Percentiles rank a stretch among this genome's conserved stretches.
phyloP scores from a whole-genome alignment of 805 yeast genomes.

The Zygosaccharomyces bailii region DNA sequence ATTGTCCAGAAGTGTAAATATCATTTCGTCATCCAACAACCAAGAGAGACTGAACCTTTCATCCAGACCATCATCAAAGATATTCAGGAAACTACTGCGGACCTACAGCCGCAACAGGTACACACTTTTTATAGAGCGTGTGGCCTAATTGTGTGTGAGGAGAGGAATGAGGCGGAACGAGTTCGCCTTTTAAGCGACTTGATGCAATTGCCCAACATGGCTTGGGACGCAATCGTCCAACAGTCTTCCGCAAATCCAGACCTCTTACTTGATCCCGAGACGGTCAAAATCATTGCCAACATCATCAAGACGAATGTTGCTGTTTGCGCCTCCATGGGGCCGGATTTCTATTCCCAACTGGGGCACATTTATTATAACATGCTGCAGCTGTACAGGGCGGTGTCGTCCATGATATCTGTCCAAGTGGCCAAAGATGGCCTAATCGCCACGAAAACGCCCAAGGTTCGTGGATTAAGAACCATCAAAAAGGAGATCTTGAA shows the following conservation, averaged over 20 bases:
- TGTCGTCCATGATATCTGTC: slow-evolving; percentile 77
- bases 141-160: slow-evolving; percentile 89
- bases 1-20: slow-evolving; percentile 93
- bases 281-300: slow-evolving; percentile 89
- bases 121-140: slow-evolving; percentile 98
- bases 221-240: slow-evolving; percentile 87
- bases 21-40: slow-evolving; percentile 86
- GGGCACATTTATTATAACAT: slow-evolving; percentile 83
- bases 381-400: slow-evolving; percentile 86
- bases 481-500: slow-evolving; percentile 91
- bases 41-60: slow-evolving; percentile 83
- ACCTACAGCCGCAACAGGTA: slow-evolving; percentile 93
- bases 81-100: slow-evolving; percentile 83
- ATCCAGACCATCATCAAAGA: slow-evolving; percentile 83
- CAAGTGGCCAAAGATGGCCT: slow-evolving; percentile 76
- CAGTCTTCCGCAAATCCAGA: slow-evolving; percentile 83
- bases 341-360: slow-evolving; percentile 84
- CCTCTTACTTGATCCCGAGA: slow-evolving; percentile 70
- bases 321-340: slow-evolving; percentile 91
- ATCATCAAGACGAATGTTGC: slow-evolving; percentile 93
- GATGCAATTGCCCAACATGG: slow-evolving; percentile 90
- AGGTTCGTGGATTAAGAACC: slow-evolving; percentile 91
- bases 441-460: slow-evolving; percentile 91
- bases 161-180: slow-evolving; percentile 62
- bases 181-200: slow-evolving; percentile 70